phyloP scores from a whole-genome alignment of 2,329 filamentous ascomycete species.

The Fusarium poae region DNA sequence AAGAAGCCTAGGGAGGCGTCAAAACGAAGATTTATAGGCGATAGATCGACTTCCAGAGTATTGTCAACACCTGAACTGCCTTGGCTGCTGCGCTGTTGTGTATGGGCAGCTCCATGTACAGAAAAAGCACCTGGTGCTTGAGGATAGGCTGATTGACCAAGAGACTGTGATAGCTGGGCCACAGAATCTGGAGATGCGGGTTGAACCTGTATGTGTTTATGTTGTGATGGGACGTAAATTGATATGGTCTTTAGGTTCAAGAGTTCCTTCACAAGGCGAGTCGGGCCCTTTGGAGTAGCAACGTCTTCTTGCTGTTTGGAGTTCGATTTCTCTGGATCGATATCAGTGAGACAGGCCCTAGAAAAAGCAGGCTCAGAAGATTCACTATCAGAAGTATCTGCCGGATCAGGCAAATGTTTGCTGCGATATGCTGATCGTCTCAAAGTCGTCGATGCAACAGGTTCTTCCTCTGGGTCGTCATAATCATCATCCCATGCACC shows the following conservation, averaged over 20 bases:
- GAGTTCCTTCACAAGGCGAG: conserved; percentile 69
- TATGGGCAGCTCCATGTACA: conserved; percentile 52
- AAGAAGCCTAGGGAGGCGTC: conserved; percentile 70
- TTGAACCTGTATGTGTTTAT: conserved; percentile 59
- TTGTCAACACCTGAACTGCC: conserved; percentile 32
- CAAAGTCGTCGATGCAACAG: conserved; percentile 21
- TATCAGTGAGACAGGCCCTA: conserved; percentile 41
- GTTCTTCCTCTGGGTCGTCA: conserved; percentile 33
- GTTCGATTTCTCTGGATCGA: conserved; percentile 26
- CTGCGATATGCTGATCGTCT: conserved; percentile 22
- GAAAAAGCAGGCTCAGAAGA: conserved; percentile 50
- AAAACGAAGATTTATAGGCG: conserved; percentile 66
- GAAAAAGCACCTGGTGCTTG: conserved; percentile 74
- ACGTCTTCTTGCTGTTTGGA: conserved; percentile 55
- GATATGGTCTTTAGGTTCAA: conserved; percentile 64
- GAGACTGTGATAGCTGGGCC: conserved; percentile 49
- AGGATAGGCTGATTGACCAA: conserved; percentile 59
- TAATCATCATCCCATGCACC: conserved; percentile 64
- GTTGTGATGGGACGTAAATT: conserved; percentile 66
- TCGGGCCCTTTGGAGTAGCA: conserved; percentile 65
- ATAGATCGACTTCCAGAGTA: conserved; percentile 63
- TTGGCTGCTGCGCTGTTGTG: conserved; percentile 10
- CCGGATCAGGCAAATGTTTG: conserved; percentile 13
- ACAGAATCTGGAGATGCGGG: conserved; percentile 48
- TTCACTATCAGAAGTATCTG: conserved; percentile 42